Evolutionary conservation across 768 basidiomycete species (phyloP).

Genomic region (Kondoa malvinella): DNA sequence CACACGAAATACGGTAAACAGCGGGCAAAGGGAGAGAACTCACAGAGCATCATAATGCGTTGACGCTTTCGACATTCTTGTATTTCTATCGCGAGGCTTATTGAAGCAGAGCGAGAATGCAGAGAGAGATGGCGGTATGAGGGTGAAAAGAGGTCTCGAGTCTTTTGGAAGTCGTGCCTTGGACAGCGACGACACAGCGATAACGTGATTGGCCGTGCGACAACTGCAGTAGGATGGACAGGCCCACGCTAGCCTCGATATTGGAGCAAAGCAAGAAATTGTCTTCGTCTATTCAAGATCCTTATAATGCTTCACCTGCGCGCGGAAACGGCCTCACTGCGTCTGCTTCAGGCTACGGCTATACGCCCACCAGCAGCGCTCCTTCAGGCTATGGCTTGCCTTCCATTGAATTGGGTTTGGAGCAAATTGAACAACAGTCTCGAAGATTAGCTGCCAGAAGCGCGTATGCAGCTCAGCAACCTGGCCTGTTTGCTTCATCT

Average conservation of each 20-base stretch:
- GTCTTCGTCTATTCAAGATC: not conserved
- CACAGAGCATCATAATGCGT: not conserved
- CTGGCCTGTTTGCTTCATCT: slow-evolving; percentile 8
- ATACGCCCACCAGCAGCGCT: not conserved
- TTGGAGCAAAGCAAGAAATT: slow-evolving; percentile 24
- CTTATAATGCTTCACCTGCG: too few relatives aligned
- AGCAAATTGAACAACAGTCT: slow-evolving; percentile 88
- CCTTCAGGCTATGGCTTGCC: slow-evolving; percentile 54
- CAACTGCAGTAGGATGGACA: not conserved
- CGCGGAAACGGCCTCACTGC: too few relatives aligned
- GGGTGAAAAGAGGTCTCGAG: not conserved
- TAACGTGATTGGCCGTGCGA: too few relatives aligned
- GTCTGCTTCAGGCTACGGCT: slow-evolving; percentile 4
- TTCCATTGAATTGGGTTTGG: slow-evolving; percentile 69
- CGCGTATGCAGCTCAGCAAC: slow-evolving; percentile 6
- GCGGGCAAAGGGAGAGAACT: not conserved
- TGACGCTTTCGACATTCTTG: not conserved
- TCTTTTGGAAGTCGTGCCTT: too few relatives aligned
- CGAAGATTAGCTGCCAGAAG: slow-evolving; percentile 43
- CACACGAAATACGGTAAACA: not conserved
- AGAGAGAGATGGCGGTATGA: not conserved
- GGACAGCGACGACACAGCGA: too few relatives aligned
- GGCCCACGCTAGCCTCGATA: slow-evolving; percentile 22
- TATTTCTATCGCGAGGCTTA: too few relatives aligned
- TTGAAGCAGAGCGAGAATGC: not conserved